Conservation (phyloP, 208 protist genomes). For the Trichomonas gallinae region DNA sequence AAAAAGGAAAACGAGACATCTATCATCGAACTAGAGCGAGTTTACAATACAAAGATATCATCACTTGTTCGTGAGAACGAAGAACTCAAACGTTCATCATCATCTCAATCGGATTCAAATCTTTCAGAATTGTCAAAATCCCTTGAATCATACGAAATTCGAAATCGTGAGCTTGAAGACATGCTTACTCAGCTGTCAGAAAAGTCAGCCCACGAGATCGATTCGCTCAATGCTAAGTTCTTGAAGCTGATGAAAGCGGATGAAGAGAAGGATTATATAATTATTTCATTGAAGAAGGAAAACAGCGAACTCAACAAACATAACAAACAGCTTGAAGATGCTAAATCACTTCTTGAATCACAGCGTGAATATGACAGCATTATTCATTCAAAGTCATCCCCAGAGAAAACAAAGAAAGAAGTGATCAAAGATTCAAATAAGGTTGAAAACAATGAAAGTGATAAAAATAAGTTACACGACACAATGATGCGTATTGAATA, state of each 20-base stretch:
- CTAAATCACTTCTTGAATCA: background rate
- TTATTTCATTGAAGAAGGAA: background rate
- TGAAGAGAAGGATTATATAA: background rate
- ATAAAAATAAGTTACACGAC: background rate
- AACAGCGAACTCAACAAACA: background rate
- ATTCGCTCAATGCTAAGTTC: background rate
- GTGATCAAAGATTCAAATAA: background rate
- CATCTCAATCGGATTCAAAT: no score
- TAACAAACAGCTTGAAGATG: background rate
- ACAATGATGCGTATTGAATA: background rate
- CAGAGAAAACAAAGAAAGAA: background rate
- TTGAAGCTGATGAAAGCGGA: background rate
- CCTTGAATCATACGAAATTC: no score
- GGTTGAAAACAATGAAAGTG: background rate
- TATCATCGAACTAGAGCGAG: no score
- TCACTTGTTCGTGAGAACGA: no score
- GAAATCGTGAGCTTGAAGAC: no score
- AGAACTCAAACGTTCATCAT: no score
- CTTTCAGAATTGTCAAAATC: no score
- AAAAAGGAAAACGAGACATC: no score
- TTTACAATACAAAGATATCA: no score
- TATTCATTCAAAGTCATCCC: no score
- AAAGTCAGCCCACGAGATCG: background rate
- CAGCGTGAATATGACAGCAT: background rate
- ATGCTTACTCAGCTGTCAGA: background rate